These are phyloP conservation scores for Pleurotus djamor DNA, from an alignment of 768 basidiomycete genomes.

Conservation along the genomic window DNA sequence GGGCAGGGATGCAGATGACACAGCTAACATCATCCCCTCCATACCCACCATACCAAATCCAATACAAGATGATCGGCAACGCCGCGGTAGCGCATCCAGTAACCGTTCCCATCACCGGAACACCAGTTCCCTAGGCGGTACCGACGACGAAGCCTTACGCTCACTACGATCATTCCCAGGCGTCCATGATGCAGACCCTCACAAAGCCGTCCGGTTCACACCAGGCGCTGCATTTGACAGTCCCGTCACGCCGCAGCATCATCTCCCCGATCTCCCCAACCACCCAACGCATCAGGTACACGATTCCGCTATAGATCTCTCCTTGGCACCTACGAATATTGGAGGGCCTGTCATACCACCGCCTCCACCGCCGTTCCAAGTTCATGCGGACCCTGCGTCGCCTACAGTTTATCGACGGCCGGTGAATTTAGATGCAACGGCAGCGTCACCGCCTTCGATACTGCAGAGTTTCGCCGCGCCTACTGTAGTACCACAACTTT, in stretches of 20 bases:
- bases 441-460: constrained; percentile 2
- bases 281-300: constrained; percentile 14
- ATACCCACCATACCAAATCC: background rate
- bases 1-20: background rate
- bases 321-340: background rate
- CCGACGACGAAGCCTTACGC: background rate
- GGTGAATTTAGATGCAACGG: background rate
- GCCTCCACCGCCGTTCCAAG: background rate
- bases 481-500: background rate
- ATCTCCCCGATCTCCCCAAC: constrained; percentile 14
- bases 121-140: constrained; percentile 16
- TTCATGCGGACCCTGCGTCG: constrained; percentile 7
- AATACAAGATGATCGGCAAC: background rate
- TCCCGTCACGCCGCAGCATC: constrained; percentile 13
- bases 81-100: background rate
- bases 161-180: constrained; percentile 14
- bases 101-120: constrained; percentile 8
- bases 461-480: background rate
- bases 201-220: constrained; percentile 48
- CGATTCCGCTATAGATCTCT: constrained; percentile 2
- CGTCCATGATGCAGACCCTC: constrained; percentile 21
- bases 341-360: constrained; percentile 2
- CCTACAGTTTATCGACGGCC: constrained; percentile 7
- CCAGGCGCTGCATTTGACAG: constrained; percentile 39
- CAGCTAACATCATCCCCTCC: too few relatives aligned